phyloP scores from a whole-genome alignment of 345 rosid genomes.

The Boechera stricta region DNA sequence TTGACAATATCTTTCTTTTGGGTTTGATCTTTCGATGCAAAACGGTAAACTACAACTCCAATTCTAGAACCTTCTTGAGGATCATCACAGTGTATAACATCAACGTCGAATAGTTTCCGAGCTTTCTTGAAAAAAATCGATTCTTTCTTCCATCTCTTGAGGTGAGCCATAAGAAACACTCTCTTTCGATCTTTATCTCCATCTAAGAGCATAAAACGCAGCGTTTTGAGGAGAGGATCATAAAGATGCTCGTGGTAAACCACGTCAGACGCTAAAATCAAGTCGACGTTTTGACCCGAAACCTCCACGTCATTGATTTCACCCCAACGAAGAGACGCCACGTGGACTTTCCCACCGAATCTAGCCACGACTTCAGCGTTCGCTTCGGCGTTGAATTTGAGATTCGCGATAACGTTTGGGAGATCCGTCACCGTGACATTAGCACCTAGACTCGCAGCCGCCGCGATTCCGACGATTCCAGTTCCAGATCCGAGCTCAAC shows the following conservation, averaged over 20 bases:
- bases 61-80: slow-evolving; percentile 59
- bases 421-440: slow-evolving; percentile 83
- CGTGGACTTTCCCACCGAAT: slow-evolving; percentile 53
- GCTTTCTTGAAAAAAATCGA: slow-evolving; percentile 71
- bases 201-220: slow-evolving; percentile 55
- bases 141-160: slow-evolving; percentile 85
- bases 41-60: slow-evolving; percentile 67
- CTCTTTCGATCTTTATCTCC: slow-evolving; percentile 39
- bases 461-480: slow-evolving; percentile 84
- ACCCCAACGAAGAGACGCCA: slow-evolving; percentile 75
- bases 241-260: slow-evolving; percentile 74
- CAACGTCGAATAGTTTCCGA: slow-evolving; percentile 64
- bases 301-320: slow-evolving; percentile 55
- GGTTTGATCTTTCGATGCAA: slow-evolving; percentile 24
- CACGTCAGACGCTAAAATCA: slow-evolving; percentile 81
- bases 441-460: slow-evolving; percentile 66
- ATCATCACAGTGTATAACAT: slow-evolving; percentile 50
- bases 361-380: slow-evolving; percentile 50
- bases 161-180: slow-evolving; percentile 70
- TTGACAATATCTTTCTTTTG: neutral
- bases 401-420: slow-evolving; percentile 75
- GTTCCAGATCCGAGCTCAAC: slow-evolving; percentile 94
- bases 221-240: slow-evolving; percentile 68
- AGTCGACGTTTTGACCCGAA: slow-evolving; percentile 54
- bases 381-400: slow-evolving; percentile 67